Conservation (phyloP, 164 flowering plant species). For the Nymphaea thermarum region DNA sequence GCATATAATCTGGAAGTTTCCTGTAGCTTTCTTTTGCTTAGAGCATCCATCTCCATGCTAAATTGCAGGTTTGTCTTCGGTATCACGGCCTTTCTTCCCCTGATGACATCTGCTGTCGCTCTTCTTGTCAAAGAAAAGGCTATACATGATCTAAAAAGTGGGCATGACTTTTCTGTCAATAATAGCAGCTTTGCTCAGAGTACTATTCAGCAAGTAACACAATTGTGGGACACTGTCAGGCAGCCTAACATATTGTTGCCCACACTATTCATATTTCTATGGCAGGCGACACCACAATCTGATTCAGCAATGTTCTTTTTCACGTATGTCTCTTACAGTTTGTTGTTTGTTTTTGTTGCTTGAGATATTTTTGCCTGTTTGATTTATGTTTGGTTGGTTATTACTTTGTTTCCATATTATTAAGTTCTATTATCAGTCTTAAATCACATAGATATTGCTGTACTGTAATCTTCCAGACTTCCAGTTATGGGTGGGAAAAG, state of each 20-base stretch:
- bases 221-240: constrained; percentile 70
- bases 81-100: constrained; percentile 82
- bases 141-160: constrained; percentile 21
- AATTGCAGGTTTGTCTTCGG: constrained; percentile 90
- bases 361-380: no score
- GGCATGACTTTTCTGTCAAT: constrained; percentile 19
- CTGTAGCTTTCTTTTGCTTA: no score
- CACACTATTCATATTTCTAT: constrained; percentile 75
- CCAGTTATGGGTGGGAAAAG: no score
- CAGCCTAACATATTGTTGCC: constrained; percentile 84
- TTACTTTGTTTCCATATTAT: no score
- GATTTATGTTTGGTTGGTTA: no score
- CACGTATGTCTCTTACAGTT: constrained; percentile 36
- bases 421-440: no score
- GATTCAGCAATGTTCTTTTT: constrained; percentile 98
- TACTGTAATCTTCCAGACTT: no score
- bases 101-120: constrained; percentile 92
- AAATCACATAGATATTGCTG: no score
- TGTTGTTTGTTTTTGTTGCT: not conserved
- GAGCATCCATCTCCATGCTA: not conserved
- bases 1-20: no score
- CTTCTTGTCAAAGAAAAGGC: constrained; percentile 83
- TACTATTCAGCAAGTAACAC: constrained; percentile 47
- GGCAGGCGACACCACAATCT: constrained; percentile 98
- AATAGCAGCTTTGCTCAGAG: constrained; percentile 40